A percentile compares a stretch with the other conserved stretches of the same genome.
Conservation (phyloP, 2,329 filamentous ascomycete species). For the Helotiales sp. region DNA sequence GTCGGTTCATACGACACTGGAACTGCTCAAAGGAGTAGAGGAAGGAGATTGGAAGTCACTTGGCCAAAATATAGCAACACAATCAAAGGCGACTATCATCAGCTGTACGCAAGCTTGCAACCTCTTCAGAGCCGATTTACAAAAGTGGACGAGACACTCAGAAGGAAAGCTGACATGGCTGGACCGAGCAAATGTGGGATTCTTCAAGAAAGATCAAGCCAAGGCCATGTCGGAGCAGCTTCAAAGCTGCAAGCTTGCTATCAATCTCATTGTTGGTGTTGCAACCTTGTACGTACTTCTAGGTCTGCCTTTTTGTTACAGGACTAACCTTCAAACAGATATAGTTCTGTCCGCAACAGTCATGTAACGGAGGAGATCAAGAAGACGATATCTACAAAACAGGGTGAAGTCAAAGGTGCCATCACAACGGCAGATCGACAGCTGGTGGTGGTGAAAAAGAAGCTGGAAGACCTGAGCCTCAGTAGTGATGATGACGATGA, state of each 20-base stretch:
- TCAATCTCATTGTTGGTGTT: slow-evolving; percentile 41
- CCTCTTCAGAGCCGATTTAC: slow-evolving; percentile 41
- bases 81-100: slow-evolving; percentile 41
- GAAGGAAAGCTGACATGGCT: slow-evolving; percentile 42
- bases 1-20: slow-evolving; percentile 40
- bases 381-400: slow-evolving; percentile 40
- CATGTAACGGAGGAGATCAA: slow-evolving; percentile 44
- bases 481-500: slow-evolving; percentile 29
- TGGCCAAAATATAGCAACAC: slow-evolving; percentile 37
- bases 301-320: slow-evolving; percentile 25
- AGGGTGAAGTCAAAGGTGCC: slow-evolving; percentile 38
- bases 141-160: slow-evolving; percentile 44
- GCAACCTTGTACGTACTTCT: slow-evolving; percentile 41
- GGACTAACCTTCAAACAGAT: slow-evolving; percentile 37
- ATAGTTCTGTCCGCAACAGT: slow-evolving; percentile 43
- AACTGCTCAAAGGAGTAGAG: slow-evolving; percentile 40
- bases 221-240: slow-evolving; percentile 46
- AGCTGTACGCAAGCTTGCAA: slow-evolving; percentile 42
- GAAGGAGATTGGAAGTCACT: slow-evolving; percentile 44
- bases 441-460: slow-evolving; percentile 38
- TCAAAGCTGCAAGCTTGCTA: slow-evolving; percentile 42
- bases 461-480: slow-evolving; percentile 38
- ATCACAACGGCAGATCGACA: slow-evolving; percentile 37
- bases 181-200: slow-evolving; percentile 44
- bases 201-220: too few relatives aligned